phyloP scores from a whole-genome alignment of 305 asterid species.

The Withania somnifera region DNA sequence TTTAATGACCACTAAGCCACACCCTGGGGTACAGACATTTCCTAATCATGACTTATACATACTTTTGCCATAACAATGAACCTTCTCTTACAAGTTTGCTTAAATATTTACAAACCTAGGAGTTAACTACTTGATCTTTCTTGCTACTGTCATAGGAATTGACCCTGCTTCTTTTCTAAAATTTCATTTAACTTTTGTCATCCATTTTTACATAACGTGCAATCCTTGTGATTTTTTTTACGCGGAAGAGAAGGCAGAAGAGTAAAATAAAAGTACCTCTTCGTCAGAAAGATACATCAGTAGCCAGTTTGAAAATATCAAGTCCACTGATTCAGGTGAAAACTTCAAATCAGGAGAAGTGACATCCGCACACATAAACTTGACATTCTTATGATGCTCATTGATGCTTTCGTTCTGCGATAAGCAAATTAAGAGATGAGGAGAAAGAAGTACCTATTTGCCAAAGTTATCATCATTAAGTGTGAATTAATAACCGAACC shows the following conservation, averaged over 20 bases:
- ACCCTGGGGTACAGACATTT: no score
- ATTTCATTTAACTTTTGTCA: neutral
- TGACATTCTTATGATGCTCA: slow-evolving; percentile 54
- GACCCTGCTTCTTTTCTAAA: neutral
- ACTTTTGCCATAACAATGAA: neutral
- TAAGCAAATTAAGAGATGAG: neutral
- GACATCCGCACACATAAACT: slow-evolving; percentile 87
- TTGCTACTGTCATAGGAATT: neutral
- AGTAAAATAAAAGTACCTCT: slow-evolving; percentile 40
- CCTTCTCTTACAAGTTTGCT: neutral
- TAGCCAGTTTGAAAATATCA: slow-evolving; percentile 91
- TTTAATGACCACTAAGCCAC: no score
- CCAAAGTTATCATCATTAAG: neutral
- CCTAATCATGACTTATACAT: neutral
- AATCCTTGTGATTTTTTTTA: neutral
- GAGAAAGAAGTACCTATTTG: neutral
- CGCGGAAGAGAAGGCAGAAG: neutral
- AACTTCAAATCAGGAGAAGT: slow-evolving; percentile 70
- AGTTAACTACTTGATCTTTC: neutral
- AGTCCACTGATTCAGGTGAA: slow-evolving; percentile 63
- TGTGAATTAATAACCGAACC: neutral
- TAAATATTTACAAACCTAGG: neutral
- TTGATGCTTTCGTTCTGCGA: slow-evolving; percentile 57
- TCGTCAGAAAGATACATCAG: slow-evolving; percentile 92
- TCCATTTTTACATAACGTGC: neutral